Base-by-base conservation (phyloP, 768 basidiomycete species). In the Boletus coccyginus region DNA sequence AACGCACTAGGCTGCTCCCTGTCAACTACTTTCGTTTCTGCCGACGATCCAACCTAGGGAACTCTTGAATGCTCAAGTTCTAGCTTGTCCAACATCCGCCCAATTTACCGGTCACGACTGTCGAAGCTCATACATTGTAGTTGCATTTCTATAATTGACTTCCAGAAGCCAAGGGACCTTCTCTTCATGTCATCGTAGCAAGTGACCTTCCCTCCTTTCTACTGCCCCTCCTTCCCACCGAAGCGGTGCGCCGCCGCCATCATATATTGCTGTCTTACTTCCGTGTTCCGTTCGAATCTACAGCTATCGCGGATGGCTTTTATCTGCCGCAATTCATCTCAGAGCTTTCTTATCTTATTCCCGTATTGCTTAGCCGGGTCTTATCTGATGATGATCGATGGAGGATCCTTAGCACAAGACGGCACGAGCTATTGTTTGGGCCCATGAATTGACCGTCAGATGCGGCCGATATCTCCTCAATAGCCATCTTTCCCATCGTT, bases 341-440 rank as follows among this genome's bases (percentile, higher is more conserved):
- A 24, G 5, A 32, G 11, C n/a, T 24, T 9, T 33, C 36, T 46
- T 47, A 40, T 48, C 50, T 52, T 29, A 46, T 52, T 33, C 19
- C 12, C 39, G 41, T 17, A 52, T 46, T 24, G 24, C 41, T 57
- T 19, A 10, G 44, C 46, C n/a, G 9, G 11, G 36, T 32, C 50
- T 52, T 55, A 55, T 66, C 60, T 49, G 36, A 57, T 61, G 54
- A 42, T 53, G 45, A 61, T 64, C 50, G 52, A 41, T 55, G 47
- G 55, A 8, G 44, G 42, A 53, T 56, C 58, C 19, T 27, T 5
- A 8, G 9, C 29, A 36, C 42, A 35, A 14, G 21, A 31, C 14
- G 5, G 5, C 19, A 21, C 33, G 19, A 32, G 29, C 17, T 21
- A 33, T 21, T 14, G 44, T 33, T 27, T 42, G 33, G 44, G 14